phyloP scores from a whole-genome alignment of 2,329 filamentous ascomycete genomes.

The Trichophyton benhamiae region DNA sequence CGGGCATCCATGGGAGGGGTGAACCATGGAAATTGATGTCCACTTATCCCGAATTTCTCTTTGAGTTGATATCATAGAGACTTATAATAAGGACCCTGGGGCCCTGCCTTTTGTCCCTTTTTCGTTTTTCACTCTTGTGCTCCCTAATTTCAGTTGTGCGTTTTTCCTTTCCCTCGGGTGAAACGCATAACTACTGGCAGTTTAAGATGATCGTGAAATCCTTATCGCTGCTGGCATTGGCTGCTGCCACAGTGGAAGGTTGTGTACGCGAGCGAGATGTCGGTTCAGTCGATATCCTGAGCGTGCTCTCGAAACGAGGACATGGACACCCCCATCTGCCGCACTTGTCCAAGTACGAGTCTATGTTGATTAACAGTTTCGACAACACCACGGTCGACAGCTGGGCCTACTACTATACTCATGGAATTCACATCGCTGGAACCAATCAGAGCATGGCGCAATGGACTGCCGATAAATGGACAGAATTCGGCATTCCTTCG shows the following conservation, averaged over 20 bases:
- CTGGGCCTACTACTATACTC: slow-evolving; percentile 23
- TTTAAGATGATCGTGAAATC: slow-evolving; percentile 3
- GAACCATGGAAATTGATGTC: background rate
- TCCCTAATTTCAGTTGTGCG: background rate
- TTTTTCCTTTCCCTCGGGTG: background rate
- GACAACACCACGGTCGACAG: slow-evolving; percentile 18
- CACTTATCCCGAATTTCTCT: background rate
- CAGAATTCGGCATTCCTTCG: slow-evolving; percentile 17
- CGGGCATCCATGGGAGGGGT: background rate
- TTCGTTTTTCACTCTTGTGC: slow-evolving; percentile 5
- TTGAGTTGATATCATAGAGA: background rate
- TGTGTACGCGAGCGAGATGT: slow-evolving; percentile 7
- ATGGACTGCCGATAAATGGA: slow-evolving; percentile 23
- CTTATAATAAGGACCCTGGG: background rate
- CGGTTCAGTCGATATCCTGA: slow-evolving; percentile 2
- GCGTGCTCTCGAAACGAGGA: slow-evolving; percentile 15
- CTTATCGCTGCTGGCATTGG: slow-evolving; percentile 7
- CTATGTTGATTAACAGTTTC: slow-evolving; percentile 20
- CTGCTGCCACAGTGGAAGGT: slow-evolving; percentile 7
- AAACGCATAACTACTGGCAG: background rate
- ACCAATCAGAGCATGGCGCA: slow-evolving; percentile 21
- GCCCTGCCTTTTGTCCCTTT: background rate
- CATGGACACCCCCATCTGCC: slow-evolving; percentile 16
- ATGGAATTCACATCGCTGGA: slow-evolving; percentile 23
- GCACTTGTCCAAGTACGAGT: slow-evolving; percentile 18